Base-by-base conservation (phyloP, 2,329 filamentous ascomycete genomes). In the Exophiala dermatitidis region DNA sequence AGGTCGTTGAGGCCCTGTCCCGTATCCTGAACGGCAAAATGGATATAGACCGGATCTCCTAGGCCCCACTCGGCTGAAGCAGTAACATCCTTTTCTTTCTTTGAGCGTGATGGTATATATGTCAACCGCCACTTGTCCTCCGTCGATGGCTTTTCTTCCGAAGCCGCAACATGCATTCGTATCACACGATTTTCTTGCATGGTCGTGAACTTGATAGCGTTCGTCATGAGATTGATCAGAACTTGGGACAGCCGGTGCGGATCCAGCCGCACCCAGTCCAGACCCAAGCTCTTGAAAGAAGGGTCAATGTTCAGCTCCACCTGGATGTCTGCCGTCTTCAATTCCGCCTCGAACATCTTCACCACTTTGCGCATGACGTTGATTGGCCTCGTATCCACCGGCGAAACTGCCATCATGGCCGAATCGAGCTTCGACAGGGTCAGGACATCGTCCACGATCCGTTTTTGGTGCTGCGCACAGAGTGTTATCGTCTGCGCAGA, bases 181-280 rank as follows among this genome's bases (percentile, higher is more conserved):
- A 81, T 79, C 0, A 48, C 55, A 28, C 65, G 62, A 10, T 56
- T 59, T n/a, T 63, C 62, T 5, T 82, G 77, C 8, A 73, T 78
- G 10, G 75, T 74, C 12, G 88, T 91, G 64, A 90, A 91, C 63
- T 91, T 91, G 67, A 91, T 83, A 0, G 86, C 85, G 63, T 91
- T 91, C 5, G 86, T 88, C 5, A 87, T 79, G 1, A 91, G 75
- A 62, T 91, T 91, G 66, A 91, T 89, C 2, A 90, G 73, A 0
- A 90, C 84, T 67, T 91, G 87, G 48, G 86, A 78, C 46, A 91
- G 81, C 28, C 87, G 78, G 10, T 83, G 85, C 0, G 87, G 84
- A 65, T 91, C 88, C 30, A 89, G 70, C 47, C 74, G 72, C 8
- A 90, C 80, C 74, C 82, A 89, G 34, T 85, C 80, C 33, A 86